Evolutionary conservation across 305 asterid species (phyloP).

Genomic region (Fraxinus sp.): DNA sequence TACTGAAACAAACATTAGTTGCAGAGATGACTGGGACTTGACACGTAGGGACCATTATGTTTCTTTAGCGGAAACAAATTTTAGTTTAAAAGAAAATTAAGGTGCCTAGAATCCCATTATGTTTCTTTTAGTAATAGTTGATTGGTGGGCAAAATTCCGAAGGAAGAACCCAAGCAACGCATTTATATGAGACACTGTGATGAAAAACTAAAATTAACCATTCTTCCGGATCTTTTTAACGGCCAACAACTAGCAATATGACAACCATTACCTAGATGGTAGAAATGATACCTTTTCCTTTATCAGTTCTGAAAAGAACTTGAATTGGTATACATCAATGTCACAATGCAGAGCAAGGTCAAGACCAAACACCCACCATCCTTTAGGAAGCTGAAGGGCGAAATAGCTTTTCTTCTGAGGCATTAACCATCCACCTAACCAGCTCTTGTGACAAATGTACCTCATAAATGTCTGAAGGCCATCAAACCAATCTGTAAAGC

Average conservation of each 20-base stretch:
- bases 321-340: conserved; percentile 90
- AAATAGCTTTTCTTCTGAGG: conserved; percentile 98
- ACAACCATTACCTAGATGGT: background rate
- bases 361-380: conserved; percentile 99
- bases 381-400: conserved; percentile 92
- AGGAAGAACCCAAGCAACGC: background rate
- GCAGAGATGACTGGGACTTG: background rate
- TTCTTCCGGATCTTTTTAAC: conserved; percentile 4
- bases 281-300: conserved; percentile 67
- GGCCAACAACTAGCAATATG: background rate
- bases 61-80: background rate
- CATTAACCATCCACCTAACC: conserved; percentile 99
- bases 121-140: background rate
- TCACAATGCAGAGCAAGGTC: conserved; percentile 96
- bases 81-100: background rate
- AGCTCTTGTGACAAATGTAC: conserved; percentile 95
- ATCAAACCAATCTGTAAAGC: conserved; percentile 92
- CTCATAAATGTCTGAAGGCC: conserved; percentile 99
- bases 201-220: background rate
- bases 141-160: background rate
- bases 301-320: conserved; percentile 84
- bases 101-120: background rate
- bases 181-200: background rate
- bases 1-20: background rate
- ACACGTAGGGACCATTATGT: background rate